These are phyloP conservation scores for Ceratocystis cacaofunesta DNA, from an alignment of 2,329 filamentous ascomycete genomes.

Conservation along the genomic window DNA sequence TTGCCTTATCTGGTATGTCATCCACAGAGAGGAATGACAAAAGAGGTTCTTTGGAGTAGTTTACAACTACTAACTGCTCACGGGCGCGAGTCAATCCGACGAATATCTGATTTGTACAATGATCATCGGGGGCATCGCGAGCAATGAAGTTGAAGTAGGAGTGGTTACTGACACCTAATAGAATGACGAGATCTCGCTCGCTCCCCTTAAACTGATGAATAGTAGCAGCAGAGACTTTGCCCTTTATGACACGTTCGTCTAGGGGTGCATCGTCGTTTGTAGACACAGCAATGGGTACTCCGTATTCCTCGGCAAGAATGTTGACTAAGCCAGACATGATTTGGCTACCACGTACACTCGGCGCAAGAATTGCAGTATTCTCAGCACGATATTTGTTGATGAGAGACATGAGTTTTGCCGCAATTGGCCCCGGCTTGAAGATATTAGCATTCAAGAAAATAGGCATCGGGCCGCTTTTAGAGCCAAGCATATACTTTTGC, in stretches of 20 bases:
- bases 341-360: neutral
- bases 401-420: slow-evolving; percentile 17
- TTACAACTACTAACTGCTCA: slow-evolving; percentile 22
- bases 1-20: neutral
- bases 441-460: slow-evolving; percentile 20
- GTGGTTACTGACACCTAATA: slow-evolving; percentile 20
- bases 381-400: slow-evolving; percentile 19
- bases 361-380: slow-evolving; percentile 14
- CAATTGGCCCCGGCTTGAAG: slow-evolving; percentile 15
- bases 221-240: slow-evolving; percentile 23
- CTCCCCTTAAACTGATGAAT: slow-evolving; percentile 25
- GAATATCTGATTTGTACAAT: slow-evolving; percentile 22
- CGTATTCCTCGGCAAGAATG: slow-evolving; percentile 8
- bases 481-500: slow-evolving; percentile 22
- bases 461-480: slow-evolving; percentile 22
- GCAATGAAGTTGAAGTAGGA: slow-evolving; percentile 21
- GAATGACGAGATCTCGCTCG: slow-evolving; percentile 23
- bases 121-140: slow-evolving; percentile 22
- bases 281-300: slow-evolving; percentile 20
- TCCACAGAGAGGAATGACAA: slow-evolving; percentile 21
- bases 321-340: neutral
- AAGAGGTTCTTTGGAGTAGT: slow-evolving; percentile 16
- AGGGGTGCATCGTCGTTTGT: slow-evolving; percentile 20
- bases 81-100: slow-evolving; percentile 23
- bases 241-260: slow-evolving; percentile 20